A percentile compares a stretch with the other conserved stretches of the same genome.
phyloP scores from a whole-genome alignment of 169 alveolate species.

The Babesia gibsoni region DNA sequence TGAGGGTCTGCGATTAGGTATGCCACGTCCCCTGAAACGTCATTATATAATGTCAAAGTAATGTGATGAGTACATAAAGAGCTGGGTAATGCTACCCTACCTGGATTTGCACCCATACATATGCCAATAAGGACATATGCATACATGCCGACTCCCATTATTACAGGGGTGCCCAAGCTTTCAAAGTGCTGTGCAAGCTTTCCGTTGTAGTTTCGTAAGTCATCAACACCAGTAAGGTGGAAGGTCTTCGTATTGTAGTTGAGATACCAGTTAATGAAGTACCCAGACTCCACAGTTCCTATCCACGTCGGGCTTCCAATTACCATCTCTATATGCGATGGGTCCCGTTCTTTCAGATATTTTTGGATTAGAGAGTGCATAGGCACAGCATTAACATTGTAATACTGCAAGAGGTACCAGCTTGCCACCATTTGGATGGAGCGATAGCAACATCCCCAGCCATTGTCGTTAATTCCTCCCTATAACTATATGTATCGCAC shows the following conservation, averaged over 20 bases:
- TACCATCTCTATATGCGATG: constrained; percentile 50
- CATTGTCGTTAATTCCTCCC: constrained; percentile 68
- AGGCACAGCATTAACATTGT: constrained; percentile 61
- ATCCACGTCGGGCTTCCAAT: constrained; percentile 72
- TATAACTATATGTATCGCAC: background rate
- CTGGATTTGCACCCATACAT: constrained; percentile 57
- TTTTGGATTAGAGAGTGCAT: constrained; percentile 61
- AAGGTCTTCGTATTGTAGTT: constrained; percentile 60
- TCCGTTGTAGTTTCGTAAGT: constrained; percentile 61
- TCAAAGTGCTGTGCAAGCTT: constrained; percentile 63
- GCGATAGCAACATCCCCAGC: constrained; percentile 78
- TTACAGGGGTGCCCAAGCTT: constrained; percentile 66
- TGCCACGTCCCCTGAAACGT: constrained; percentile 55
- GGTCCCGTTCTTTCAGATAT: constrained; percentile 60
- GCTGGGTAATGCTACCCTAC: background rate
- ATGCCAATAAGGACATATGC: constrained; percentile 70
- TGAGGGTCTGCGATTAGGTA: constrained; percentile 77
- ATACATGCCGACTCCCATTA: constrained; percentile 70
- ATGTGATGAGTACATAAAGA: too few relatives aligned
- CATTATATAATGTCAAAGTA: background rate
- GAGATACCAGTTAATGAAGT: constrained; percentile 67
- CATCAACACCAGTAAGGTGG: constrained; percentile 57
- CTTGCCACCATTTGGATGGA: constrained; percentile 73
- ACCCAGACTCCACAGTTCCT: constrained; percentile 76
- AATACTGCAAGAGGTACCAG: constrained; percentile 70